Evolutionary conservation across 106 monocot species (phyloP).

Genomic region (Dendrobium officinale): DNA sequence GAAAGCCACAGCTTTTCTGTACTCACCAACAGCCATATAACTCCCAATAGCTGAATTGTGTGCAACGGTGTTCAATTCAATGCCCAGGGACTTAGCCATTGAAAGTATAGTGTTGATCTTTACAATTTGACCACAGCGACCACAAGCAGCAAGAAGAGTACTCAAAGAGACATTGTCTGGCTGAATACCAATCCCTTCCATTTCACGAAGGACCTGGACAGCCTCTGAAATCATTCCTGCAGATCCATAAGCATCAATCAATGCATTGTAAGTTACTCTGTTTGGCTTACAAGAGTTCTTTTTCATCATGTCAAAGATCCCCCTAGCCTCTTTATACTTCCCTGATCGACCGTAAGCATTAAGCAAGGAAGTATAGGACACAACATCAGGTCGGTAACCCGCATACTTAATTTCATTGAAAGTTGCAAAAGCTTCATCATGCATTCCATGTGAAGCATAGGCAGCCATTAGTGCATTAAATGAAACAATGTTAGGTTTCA

Average conservation of each 20-base stretch:
- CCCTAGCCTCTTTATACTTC: constrained; percentile 61
- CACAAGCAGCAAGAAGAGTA: constrained; percentile 84
- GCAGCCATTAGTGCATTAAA: constrained; percentile 89
- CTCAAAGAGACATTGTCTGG: constrained; percentile 90
- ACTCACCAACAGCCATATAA: constrained; percentile 61
- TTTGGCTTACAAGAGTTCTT: constrained; percentile 57
- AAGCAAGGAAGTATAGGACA: constrained; percentile 88
- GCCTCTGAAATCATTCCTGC: constrained; percentile 71
- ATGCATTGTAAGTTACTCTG: constrained; percentile 81
- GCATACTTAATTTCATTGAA: constrained; percentile 52
- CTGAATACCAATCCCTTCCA: constrained; percentile 62
- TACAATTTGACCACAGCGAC: constrained; percentile 56
- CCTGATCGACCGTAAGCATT: constrained; percentile 92
- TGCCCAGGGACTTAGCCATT: constrained; percentile 61
- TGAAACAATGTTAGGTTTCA: constrained; percentile 78
- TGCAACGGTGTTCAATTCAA: constrained; percentile 65
- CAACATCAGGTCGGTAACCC: constrained; percentile 71
- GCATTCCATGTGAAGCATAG: constrained; percentile 89
- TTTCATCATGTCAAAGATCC: constrained; percentile 70
- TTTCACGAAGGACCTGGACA: constrained; percentile 52
- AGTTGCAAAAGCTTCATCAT: constrained; percentile 52
- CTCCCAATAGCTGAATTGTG: constrained; percentile 93
- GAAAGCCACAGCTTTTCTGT: constrained; percentile 69
- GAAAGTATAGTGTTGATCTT: constrained; percentile 63
- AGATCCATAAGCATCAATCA: constrained; percentile 97